These are phyloP conservation scores for Jimgerdemannia flammicorona DNA, from an alignment of 192 early-diverging fungal species.

Conservation along the genomic window DNA sequence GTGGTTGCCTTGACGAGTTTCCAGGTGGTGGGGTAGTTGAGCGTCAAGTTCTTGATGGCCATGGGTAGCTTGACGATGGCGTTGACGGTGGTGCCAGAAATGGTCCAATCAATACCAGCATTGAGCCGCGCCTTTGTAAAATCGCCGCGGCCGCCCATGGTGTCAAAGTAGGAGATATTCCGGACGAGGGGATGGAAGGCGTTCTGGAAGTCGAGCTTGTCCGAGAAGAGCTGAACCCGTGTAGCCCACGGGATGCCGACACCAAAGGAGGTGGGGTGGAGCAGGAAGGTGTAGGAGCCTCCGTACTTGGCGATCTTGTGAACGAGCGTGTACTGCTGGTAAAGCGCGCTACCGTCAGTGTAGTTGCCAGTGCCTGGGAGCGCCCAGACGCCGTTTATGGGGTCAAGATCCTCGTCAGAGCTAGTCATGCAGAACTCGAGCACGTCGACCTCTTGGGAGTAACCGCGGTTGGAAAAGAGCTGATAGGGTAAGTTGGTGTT, in stretches of 20 bases:
- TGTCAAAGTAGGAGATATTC: slow-evolving; percentile 16
- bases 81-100: slow-evolving; percentile 5
- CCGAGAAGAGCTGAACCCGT: slow-evolving; percentile 6
- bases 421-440: slow-evolving; percentile 17
- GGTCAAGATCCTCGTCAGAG: slow-evolving; percentile 21
- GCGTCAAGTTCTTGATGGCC: slow-evolving; percentile 15
- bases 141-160: slow-evolving; percentile 21
- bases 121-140: slow-evolving; percentile 14
- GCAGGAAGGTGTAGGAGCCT: slow-evolving; percentile 22
- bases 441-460: slow-evolving; percentile 14
- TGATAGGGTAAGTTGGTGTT: slow-evolving; percentile 16
- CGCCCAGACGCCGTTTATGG: slow-evolving; percentile 19
- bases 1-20: slow-evolving; percentile 11
- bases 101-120: slow-evolving; percentile 15
- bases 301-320: slow-evolving; percentile 23
- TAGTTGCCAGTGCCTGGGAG: slow-evolving; percentile 6
- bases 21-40: slow-evolving; percentile 18
- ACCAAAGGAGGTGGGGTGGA: slow-evolving; percentile 12
- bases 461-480: slow-evolving; percentile 15
- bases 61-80: slow-evolving; percentile 11
- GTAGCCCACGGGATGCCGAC: background rate
- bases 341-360: slow-evolving; percentile 15
- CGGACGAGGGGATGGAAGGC: slow-evolving; percentile 1
- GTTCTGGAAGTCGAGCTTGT: slow-evolving; percentile 23
- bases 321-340: slow-evolving; percentile 10